phyloP scores from a whole-genome alignment of 257 asterid genomes.

The Haberlea rhodopensis region DNA sequence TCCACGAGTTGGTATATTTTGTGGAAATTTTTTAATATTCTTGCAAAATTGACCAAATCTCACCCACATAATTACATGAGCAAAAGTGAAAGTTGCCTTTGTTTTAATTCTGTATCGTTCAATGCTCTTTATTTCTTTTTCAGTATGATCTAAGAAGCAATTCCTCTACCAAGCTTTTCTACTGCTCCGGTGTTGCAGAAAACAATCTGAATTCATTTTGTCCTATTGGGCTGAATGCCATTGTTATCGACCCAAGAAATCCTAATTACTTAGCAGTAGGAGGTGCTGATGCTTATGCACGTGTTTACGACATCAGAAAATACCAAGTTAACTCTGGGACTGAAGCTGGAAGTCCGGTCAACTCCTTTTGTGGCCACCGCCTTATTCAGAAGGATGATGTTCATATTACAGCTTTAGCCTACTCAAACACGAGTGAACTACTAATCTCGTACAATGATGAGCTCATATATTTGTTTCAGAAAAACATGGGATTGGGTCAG shows the following conservation, averaged over 20 bases:
- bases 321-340: constrained; percentile 40
- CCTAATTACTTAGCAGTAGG: constrained; percentile 73
- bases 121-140: constrained; percentile 32
- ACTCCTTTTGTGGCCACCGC: constrained; percentile 56
- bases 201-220: constrained; percentile 31
- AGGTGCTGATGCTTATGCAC: constrained; percentile 72
- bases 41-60: neutral
- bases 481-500: constrained; percentile 61
- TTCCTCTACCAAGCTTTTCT: constrained; percentile 62
- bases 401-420: constrained; percentile 67
- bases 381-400: constrained; percentile 42
- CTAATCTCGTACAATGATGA: constrained; percentile 73
- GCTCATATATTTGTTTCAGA: constrained; percentile 65
- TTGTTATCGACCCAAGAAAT: constrained; percentile 71
- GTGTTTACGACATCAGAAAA: constrained; percentile 68
- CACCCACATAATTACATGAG: neutral
- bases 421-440: constrained; percentile 68
- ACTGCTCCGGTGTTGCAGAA: constrained; percentile 45
- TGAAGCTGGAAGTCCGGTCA: constrained; percentile 42
- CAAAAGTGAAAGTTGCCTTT: neutral
- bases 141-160: constrained; percentile 78
- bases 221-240: constrained; percentile 54
- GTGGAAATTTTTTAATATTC: too few relatives aligned
- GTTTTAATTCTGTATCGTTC: constrained; percentile 4
- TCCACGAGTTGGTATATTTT: neutral